Percentiles rank a stretch among this genome's conserved stretches.
Evolutionary conservation across 805 yeast species (phyloP).

Genomic region (Saccharomycopsis selenospora): DNA sequence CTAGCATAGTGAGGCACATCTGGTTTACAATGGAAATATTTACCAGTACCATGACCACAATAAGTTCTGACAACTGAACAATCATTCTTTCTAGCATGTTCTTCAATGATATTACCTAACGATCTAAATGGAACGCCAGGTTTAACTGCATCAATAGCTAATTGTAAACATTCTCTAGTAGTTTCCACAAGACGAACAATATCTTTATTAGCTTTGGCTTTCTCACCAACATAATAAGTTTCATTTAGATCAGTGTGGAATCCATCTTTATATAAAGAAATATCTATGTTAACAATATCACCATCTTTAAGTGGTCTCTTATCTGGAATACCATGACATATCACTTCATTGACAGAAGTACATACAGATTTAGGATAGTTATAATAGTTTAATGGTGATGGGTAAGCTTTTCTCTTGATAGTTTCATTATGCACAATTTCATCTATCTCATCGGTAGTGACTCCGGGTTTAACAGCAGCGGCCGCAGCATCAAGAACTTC

Average conservation of each 20-base stretch:
- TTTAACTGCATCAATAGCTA: constrained; percentile 77
- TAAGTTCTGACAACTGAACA: constrained; percentile 86
- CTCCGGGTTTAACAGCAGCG: constrained; percentile 73
- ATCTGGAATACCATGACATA: constrained; percentile 98
- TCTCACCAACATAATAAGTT: constrained; percentile 93
- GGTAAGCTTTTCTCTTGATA: constrained; percentile 82
- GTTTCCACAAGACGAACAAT: constrained; percentile 87
- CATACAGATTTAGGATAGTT: constrained; percentile 90
- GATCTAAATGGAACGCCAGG: constrained; percentile 88
- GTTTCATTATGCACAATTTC: constrained; percentile 81
- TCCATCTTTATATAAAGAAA: constrained; percentile 78
- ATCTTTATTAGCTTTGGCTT: constrained; percentile 70
- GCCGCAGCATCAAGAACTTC: constrained; percentile 90
- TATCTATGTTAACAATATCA: constrained; percentile 88
- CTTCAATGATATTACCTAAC: constrained; percentile 82
- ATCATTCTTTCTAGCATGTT: constrained; percentile 67
- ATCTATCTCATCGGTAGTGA: constrained; percentile 91
- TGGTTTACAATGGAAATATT: constrained; percentile 85
- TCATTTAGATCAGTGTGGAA: constrained; percentile 93
- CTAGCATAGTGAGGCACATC: constrained; percentile 90
- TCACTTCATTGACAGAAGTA: constrained; percentile 89
- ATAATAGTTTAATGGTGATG: constrained; percentile 91
- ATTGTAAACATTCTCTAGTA: constrained; percentile 77
- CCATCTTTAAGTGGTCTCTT: constrained; percentile 82
- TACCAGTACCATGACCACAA: constrained; percentile 91